Conservation (phyloP, 2,329 filamentous ascomycete species). For the Aspergillus japonicus region DNA sequence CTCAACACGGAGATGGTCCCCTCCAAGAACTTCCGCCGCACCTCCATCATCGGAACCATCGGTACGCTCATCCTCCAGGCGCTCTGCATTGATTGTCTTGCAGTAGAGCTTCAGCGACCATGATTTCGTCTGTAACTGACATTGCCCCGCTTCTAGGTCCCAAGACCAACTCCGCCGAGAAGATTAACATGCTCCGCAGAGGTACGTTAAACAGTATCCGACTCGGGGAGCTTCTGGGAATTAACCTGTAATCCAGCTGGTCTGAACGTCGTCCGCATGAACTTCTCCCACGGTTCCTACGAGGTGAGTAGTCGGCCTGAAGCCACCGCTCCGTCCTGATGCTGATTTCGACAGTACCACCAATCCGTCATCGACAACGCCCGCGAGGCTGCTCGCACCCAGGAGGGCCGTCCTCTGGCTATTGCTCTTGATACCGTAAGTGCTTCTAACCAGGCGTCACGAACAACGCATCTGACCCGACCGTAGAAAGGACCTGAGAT, state of each 20-base stretch:
- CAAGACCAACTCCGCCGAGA: slow-evolving; percentile 97
- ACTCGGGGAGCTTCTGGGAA: slow-evolving; percentile 4
- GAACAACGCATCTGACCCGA: slow-evolving; percentile 13
- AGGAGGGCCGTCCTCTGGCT: slow-evolving; percentile 82
- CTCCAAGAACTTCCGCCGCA: slow-evolving; percentile 86
- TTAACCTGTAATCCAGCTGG: slow-evolving; percentile 56
- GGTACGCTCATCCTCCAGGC: slow-evolving; percentile 50
- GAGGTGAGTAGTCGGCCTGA: slow-evolving; percentile 50
- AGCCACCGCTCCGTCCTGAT: neutral
- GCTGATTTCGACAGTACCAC: slow-evolving; percentile 65
- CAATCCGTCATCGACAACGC: slow-evolving; percentile 97
- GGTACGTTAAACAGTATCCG: slow-evolving; percentile 35
- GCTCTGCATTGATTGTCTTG: neutral
- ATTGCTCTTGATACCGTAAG: slow-evolving; percentile 85
- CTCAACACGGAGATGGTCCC: slow-evolving; percentile 89
- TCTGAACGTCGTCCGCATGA: slow-evolving; percentile 99
- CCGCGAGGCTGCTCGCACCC: slow-evolving; percentile 75
- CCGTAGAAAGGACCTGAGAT: slow-evolving; percentile 77
- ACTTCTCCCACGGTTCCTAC: slow-evolving; percentile 94
- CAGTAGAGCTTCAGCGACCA: neutral
- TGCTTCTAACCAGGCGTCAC: slow-evolving; percentile 36
- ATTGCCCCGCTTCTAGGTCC: slow-evolving; percentile 56
- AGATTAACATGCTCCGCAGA: slow-evolving; percentile 89
- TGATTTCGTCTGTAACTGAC: slow-evolving; percentile 21
- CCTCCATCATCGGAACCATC: slow-evolving; percentile 98